A percentile compares a stretch with the other conserved stretches of the same genome.
These are phyloP conservation scores for Fusarium pseudocircinatum DNA, from an alignment of 2,329 filamentous ascomycete species.

Conservation along the genomic window DNA sequence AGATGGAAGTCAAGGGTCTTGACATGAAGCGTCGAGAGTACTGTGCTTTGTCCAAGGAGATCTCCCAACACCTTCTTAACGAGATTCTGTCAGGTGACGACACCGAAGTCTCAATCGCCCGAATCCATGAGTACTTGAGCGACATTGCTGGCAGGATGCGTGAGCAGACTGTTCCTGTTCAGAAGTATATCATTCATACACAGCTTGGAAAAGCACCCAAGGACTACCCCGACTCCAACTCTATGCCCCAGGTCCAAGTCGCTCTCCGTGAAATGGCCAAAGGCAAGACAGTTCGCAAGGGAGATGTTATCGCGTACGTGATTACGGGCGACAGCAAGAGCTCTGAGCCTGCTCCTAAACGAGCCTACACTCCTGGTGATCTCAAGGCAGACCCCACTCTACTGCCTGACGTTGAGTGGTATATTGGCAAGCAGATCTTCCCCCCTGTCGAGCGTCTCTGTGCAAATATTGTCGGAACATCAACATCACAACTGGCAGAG, in stretches of 20 bases:
- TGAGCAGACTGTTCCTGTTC: constrained; percentile 74
- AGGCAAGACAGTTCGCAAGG: constrained; percentile 88
- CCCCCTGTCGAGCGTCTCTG: constrained; percentile 97
- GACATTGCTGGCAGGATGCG: constrained; percentile 90
- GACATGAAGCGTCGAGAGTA: constrained; percentile 99
- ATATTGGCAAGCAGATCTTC: constrained; percentile 97
- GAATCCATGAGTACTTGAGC: constrained; percentile 92
- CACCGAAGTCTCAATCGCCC: constrained; percentile 83
- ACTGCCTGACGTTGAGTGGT: constrained; percentile 94
- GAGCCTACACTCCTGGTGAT: constrained; percentile 87
- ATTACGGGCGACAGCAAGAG: constrained; percentile 78
- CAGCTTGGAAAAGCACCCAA: constrained; percentile 94
- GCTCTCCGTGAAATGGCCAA: constrained; percentile 87
- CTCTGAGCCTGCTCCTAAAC: constrained; percentile 81
- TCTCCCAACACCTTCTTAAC: constrained; percentile 88
- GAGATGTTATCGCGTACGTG: constrained; percentile 96
- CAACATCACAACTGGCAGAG: constrained; percentile 87
- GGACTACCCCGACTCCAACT: constrained; percentile 93
- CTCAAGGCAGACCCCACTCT: constrained; percentile 79
- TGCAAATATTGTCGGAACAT: constrained; percentile 93
- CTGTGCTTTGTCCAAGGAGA: constrained; percentile 93
- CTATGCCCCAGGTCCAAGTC: constrained; percentile 97
- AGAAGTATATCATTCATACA: constrained; percentile 97
- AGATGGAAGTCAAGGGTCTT: constrained; percentile 97
- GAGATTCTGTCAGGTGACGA: constrained; percentile 96